Base-by-base conservation (phyloP, 345 rosid genomes). In the Cardamine occulta region DNA sequence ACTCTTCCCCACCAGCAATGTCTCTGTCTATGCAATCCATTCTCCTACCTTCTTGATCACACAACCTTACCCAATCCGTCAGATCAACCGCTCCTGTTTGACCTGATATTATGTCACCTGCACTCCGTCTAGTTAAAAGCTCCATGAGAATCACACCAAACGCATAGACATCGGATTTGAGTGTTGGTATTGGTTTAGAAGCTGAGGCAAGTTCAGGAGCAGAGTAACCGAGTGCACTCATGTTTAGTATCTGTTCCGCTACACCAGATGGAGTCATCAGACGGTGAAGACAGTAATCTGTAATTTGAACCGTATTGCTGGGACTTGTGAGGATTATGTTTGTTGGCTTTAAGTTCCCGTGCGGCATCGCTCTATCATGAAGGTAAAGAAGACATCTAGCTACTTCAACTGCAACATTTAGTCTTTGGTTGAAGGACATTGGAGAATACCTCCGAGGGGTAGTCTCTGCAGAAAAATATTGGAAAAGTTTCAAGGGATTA, bases 141-240 rank as follows among this genome's bases (percentile, higher is more conserved):
- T 91, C 98, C 98, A 94, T 86, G 56, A 94, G 68, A 56, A 94
- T 90, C 66, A 94, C 98, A 18, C 98, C 98, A 9, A 94, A 82
- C 14, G 96, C 85, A 29, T 91, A 94, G 4, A 94, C 92, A 63
- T 94, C 98, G 2, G 91, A 89, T 78, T 90, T 94, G 12, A 81
- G 77, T 3, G 98, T 88, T 0, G 90, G 93, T 40, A 62, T 31
- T 1, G 96, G 93, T 74, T 86, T 94, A 18, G 95, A 73, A 44
- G 91, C 82, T n/a, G 79, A 69, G 34, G 88, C 69, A 2, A 89
- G 96, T 66, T 94, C 98, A 0, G 97, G 96, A 66, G 98, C 95
- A 39, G 94, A 81, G 69, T 94, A 94, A 18, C 98, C 98, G 3
- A 94, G 91, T 11, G 98, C 98, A 66, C 95, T 91, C n/a, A 94